Evolutionary conservation across 345 rosid species (phyloP).

Genomic region (Acer saccharum): DNA sequence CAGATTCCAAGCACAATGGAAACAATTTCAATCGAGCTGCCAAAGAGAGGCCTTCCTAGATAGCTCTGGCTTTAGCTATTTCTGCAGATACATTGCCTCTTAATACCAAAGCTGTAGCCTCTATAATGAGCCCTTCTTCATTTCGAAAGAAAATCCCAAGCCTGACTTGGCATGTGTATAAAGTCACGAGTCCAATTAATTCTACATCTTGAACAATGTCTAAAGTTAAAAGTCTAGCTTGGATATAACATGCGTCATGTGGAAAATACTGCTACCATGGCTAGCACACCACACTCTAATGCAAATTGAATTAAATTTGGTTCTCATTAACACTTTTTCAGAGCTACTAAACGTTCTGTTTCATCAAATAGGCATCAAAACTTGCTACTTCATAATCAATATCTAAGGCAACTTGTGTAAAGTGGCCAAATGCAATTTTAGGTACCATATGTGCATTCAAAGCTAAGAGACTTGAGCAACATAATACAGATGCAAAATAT

Average conservation of each 20-base stretch:
- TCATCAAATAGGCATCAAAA: slow-evolving; percentile 64
- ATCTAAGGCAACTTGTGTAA: slow-evolving; percentile 50
- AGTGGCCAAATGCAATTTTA: slow-evolving; percentile 55
- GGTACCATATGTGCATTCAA: slow-evolving; percentile 57
- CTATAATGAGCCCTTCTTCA: no score
- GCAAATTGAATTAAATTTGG: slow-evolving; percentile 66
- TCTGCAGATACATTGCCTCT: no score
- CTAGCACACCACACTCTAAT: slow-evolving; percentile 71
- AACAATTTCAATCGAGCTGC: no score
- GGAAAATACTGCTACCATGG: slow-evolving; percentile 54
- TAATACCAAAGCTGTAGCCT: no score
- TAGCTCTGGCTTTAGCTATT: no score
- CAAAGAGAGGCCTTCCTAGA: no score
- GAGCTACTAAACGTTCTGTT: slow-evolving; percentile 55
- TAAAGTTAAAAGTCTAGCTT: slow-evolving; percentile 70
- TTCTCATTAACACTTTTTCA: slow-evolving; percentile 55
- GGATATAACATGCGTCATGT: slow-evolving; percentile 59
- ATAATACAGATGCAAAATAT: slow-evolving; percentile 6
- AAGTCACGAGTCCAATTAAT: slow-evolving; percentile 54
- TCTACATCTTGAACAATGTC: slow-evolving; percentile 66
- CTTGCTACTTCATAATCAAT: slow-evolving; percentile 69
- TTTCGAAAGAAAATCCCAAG: no score
- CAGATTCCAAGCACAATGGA: no score
- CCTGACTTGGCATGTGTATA: no score
- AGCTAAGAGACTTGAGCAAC: slow-evolving; percentile 28